Evolutionary conservation across 2,329 filamentous ascomycete genomes (phyloP), one percentile per base, ranked within the genome.

Genomic region (Ophiobolus disseminans): DNA sequence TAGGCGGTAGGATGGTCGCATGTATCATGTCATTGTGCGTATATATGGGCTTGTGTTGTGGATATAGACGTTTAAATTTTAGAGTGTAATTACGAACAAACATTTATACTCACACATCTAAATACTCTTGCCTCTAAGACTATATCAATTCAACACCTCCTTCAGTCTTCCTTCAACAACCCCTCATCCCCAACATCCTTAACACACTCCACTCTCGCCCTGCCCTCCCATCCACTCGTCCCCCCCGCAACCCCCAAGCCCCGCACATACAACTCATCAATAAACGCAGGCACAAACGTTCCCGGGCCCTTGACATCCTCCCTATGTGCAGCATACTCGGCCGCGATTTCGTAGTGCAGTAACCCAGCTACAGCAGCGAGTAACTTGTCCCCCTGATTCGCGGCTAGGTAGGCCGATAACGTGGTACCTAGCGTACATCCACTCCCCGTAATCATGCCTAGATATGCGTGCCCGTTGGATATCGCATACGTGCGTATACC

Each of bases 351-450:
- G 68, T 88, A 97, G 69, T 91, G 82, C 57, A 94, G 70, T 14
- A 95, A 74, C 0, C 81, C 92, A 0, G 90, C 85, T 1, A 96
- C 69, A 0, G 86, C 84, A 4, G 90, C 90, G 1, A 85, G 73
- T n/a, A 97, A 76, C 65, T 57, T 60, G 11, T 60, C 66, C 25
- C 32, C 45, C 13, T 37, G 56, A 34, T 55, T 57, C 19, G 54
- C 5, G 14, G 90, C 87, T 35, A 93, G 69, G 69, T 88, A 87
- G 41, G 89, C 87, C 16, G 89, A 90, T 39, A 96, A 80, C 1
- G 87, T 84, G 0, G 91, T 94, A 1, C 92, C 93, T 5, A 97
- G 80, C 4, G 89, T 88, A 72, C 93, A 97, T 0, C 93, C 93
- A 30, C 72, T 76, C 2, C 90, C 90, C 0, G 90, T 94, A 45